These are phyloP conservation scores for Ophiostoma himal-ulmi DNA, from an alignment of 2,329 filamentous ascomycete genomes.

Conservation along the genomic window DNA sequence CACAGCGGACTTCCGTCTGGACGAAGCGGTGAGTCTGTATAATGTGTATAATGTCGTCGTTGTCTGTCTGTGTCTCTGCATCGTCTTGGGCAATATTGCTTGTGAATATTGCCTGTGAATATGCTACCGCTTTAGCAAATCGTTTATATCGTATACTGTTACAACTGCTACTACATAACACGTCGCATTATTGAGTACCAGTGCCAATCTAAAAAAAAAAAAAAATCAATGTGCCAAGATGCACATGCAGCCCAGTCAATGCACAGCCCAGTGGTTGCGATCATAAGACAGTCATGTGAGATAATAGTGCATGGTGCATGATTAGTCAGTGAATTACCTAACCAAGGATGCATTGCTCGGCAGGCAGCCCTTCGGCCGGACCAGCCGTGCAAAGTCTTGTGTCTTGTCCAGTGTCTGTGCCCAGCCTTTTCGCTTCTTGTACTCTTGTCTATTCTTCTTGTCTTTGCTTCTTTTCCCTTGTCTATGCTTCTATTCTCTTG, in stretches of 20 bases:
- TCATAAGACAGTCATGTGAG: background rate
- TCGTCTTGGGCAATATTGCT: too few species aligned
- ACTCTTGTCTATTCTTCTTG: background rate
- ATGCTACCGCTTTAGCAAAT: too few species aligned
- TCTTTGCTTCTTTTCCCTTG: background rate
- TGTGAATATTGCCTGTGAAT: too few species aligned
- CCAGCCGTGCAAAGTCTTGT: background rate
- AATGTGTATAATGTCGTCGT: too few species aligned
- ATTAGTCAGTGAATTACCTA: background rate
- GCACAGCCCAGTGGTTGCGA: background rate
- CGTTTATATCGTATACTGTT: too few species aligned
- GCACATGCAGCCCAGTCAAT: conserved; percentile 2
- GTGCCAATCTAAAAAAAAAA: background rate
- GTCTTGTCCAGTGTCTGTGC: background rate
- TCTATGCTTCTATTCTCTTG: background rate
- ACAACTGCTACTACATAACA: background rate
- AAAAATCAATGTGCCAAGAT: background rate
- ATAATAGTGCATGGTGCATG: background rate
- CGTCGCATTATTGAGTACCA: background rate
- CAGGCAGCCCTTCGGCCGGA: background rate
- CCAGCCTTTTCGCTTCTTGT: background rate
- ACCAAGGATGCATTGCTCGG: background rate
- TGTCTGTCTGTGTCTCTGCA: too few species aligned
- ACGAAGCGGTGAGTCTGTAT: too few species aligned
- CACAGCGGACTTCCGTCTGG: background rate